Evolutionary conservation across 2,329 filamentous ascomycete species (phyloP), one percentile per base, ranked within the genome.

Genomic region (Thelonectria olida): DNA sequence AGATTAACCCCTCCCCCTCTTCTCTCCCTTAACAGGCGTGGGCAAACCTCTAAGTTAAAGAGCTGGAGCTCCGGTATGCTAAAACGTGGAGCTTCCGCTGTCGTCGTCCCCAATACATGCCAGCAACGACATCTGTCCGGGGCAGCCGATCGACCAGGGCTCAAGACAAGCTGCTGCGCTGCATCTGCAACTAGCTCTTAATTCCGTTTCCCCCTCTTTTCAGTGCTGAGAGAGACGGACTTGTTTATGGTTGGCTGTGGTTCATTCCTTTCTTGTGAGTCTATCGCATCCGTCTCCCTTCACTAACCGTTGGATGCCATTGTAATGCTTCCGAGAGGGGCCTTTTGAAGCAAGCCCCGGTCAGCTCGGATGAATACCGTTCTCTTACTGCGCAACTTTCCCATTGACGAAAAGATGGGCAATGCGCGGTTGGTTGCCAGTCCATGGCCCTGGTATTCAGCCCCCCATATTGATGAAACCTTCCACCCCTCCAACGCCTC

Each of bases 101-200:
- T 28, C 13, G 20, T 36, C 42, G 27, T 28, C n/a, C 23, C 44
- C 19, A 57, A 50, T 19, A 38, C 41, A 20, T 17, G 42, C 48
- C 22, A 31, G 50, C 23, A 31, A 45, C 41, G 5, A 31, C 36
- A 31, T 25, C 28, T 45, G 34, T 59, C 52, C 60, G 52, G 31
- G 23, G 58, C 38, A 64, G 36, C 50, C 58, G 62, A 67, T 62
- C 62, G 57, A 56, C 59, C 48, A 62, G 60, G n/a, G 54, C 55
- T 58, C 51, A 51, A 52, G 52, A 39, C 48, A 39, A 52, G 38
- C 36, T 54, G 51, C 44, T 54, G 42, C 38, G 44, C 34, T 54
- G 51, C 45, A 60, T 51, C 39, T 42, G 57, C 51, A 60, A 28
- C 51, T 50, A 51, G 48, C 39, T 55, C 51, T 51, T 38, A 55